These are phyloP conservation scores for Dictyostelium brefeldianum DNA, from an alignment of 78 protist species.

Conservation along the genomic window DNA sequence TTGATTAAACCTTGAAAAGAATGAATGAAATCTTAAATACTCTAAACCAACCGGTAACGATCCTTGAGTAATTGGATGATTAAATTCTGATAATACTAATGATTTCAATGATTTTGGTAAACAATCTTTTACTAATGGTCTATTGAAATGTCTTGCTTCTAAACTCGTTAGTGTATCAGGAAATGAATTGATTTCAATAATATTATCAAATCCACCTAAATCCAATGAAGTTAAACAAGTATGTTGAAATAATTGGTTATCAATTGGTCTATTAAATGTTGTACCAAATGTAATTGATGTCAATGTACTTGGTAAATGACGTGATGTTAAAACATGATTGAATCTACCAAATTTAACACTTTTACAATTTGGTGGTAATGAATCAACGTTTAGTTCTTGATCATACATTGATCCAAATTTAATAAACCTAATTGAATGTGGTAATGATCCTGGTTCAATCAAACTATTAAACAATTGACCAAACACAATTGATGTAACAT, in stretches of 20 bases:
- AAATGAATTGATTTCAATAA: too few relatives aligned
- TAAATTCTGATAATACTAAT: not conserved
- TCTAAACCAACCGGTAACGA: not conserved
- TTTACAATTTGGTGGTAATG: not conserved
- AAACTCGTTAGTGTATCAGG: not conserved
- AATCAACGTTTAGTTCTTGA: not conserved
- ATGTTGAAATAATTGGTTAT: not conserved
- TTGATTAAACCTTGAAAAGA: too few relatives aligned
- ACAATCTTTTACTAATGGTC: not conserved
- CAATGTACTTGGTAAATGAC: not conserved
- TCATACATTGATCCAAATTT: not conserved
- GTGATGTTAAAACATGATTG: not conserved
- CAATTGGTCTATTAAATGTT: not conserved
- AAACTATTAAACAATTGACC: not conserved
- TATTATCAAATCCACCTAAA: too few relatives aligned
- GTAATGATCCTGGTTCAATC: not conserved
- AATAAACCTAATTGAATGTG: not conserved
- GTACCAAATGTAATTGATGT: not conserved
- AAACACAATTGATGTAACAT: not conserved
- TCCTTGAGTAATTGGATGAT: not conserved
- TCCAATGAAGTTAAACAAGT: not conserved
- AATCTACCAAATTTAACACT: constrained; percentile 3
- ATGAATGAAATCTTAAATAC: too few relatives aligned
- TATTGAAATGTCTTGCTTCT: not conserved
- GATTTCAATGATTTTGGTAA: not conserved